Conservation (phyloP, 164 flowering plant species). For the Vitis labrusca region DNA sequence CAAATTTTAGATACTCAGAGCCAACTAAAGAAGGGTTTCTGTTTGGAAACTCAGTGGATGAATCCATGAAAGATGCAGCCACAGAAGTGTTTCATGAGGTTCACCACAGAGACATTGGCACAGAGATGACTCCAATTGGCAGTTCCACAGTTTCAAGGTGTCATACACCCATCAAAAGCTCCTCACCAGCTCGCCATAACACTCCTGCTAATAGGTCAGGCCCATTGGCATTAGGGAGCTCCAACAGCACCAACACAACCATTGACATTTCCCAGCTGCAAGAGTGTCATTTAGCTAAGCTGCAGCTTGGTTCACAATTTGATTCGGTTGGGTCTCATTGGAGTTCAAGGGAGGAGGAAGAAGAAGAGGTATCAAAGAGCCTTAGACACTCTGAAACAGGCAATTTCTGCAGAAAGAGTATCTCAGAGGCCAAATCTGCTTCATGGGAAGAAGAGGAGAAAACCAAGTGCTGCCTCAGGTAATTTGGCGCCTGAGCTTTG, state of each 20-base stretch:
- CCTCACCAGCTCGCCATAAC: slow-evolving; percentile 87
- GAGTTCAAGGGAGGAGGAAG: slow-evolving; percentile 95
- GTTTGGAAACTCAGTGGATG: slow-evolving; percentile 44
- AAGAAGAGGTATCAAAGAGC: slow-evolving; percentile 81
- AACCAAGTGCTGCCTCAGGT: slow-evolving; percentile 70
- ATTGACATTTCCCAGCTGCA: slow-evolving; percentile 59
- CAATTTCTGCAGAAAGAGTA: slow-evolving; percentile 28
- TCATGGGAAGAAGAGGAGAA: slow-evolving; percentile 78
- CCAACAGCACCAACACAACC: slow-evolving; percentile 13
- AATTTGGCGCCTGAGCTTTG: slow-evolving; percentile 3
- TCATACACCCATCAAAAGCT: slow-evolving; percentile 63
- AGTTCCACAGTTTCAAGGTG: slow-evolving; percentile 76
- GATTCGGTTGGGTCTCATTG: slow-evolving; percentile 63
- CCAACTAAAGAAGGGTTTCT: slow-evolving; percentile 75
- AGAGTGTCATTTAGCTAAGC: slow-evolving; percentile 72
- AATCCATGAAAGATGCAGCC: slow-evolving; percentile 49
- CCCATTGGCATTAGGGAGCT: slow-evolving; percentile 36
- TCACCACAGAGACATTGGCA: slow-evolving; percentile 72
- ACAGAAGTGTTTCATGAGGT: slow-evolving; percentile 47
- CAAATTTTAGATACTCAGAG: slow-evolving; percentile 49
- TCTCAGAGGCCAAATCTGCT: slow-evolving; percentile 48
- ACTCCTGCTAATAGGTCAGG: slow-evolving; percentile 84
- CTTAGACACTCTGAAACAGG: slow-evolving; percentile 64
- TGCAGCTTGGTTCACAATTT: slow-evolving; percentile 58
- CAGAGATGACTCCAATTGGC: slow-evolving; percentile 89